Evolutionary conservation across 306 rosid species (phyloP).

Genomic region (Ziziphus jujuba): DNA sequence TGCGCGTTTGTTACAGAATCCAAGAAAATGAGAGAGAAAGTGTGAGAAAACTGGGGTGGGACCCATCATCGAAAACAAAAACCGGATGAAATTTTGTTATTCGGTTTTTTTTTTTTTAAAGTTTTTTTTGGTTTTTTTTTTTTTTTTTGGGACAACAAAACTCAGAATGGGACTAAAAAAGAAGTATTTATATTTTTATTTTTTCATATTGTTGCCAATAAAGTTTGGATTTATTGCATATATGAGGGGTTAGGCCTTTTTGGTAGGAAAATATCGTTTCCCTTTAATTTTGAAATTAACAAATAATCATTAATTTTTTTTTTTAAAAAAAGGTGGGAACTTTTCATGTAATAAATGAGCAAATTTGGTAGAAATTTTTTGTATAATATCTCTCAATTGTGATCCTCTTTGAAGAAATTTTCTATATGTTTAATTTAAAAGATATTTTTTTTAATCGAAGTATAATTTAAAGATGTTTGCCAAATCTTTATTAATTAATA

Average conservation of each 20-base stretch:
- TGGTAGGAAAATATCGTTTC: neutral
- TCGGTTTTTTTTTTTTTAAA: neutral
- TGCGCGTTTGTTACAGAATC: conserved; percentile 49
- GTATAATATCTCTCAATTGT: neutral
- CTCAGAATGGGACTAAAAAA: neutral
- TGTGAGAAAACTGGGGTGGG: conserved; percentile 1
- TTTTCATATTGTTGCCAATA: too few relatives aligned
- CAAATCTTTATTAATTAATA: too few relatives aligned
- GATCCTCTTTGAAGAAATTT: neutral
- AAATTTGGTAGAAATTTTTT: neutral
- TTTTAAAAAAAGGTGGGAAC: neutral
- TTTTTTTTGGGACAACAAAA: neutral
- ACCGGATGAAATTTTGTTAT: neutral
- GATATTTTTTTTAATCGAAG: too few relatives aligned
- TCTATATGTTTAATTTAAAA: neutral
- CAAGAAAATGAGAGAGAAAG: neutral
- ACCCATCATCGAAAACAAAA: conserved; percentile 15
- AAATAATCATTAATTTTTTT: neutral
- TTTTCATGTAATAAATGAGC: neutral
- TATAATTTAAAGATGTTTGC: neutral
- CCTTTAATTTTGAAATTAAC: neutral
- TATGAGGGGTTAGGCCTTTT: neutral
- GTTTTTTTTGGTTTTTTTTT: neutral
- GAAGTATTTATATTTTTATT: neutral
- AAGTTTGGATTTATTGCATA: neutral